Base-by-base conservation (phyloP, 225 moss, liverwort and hornwort species). In the Asterella californica region DNA sequence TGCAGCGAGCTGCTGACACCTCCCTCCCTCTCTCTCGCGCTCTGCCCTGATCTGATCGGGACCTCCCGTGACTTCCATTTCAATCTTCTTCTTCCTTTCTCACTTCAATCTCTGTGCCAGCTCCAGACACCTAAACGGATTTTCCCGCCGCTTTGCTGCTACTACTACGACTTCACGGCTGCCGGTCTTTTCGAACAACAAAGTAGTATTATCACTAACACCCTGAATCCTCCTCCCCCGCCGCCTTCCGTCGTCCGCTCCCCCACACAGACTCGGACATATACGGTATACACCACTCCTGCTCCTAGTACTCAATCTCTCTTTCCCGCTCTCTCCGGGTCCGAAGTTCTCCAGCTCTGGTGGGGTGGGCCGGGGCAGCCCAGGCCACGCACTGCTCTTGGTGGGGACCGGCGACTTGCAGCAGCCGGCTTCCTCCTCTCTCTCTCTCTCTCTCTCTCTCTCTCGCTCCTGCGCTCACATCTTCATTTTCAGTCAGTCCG, bases 41-140 rank as follows among this genome's bases (percentile, higher is more conserved):
- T 59, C 18, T n/a, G n/a, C 7, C 61, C 70, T 47, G 14, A 10
- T 36, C 47, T 47, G 1, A 7, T n/a, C 46, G 25, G 71, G 14
- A 36, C 63, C 22, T 30, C 3, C 75, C 29, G 1, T 54, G 21
- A 14, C 50, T 54, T 53, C 14, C 50, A 57, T 52, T 57, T 57
- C 75, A 34, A 0, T 57, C 48, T 36, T 4, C 54, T 48, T 14
- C 22, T 11, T 53, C 11, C 42, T 45, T 33, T 55, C 32, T 0
- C 75, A 75, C 21, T 25, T 54, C 45, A 38, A 19, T 70, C 70
- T 24, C 27, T 66, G 38, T 75, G 75, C n/a, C 75, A 57, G 47
- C 50, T 55, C 75, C 75, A 50, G 59, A 76, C 76, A 60, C 3
- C 33, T 45, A 60, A 76, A 76, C 76, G 59, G 66, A 78, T 78